phyloP scores from a whole-genome alignment of 1,284 basidiomycete genomes.

The Tilletia walkeri region DNA sequence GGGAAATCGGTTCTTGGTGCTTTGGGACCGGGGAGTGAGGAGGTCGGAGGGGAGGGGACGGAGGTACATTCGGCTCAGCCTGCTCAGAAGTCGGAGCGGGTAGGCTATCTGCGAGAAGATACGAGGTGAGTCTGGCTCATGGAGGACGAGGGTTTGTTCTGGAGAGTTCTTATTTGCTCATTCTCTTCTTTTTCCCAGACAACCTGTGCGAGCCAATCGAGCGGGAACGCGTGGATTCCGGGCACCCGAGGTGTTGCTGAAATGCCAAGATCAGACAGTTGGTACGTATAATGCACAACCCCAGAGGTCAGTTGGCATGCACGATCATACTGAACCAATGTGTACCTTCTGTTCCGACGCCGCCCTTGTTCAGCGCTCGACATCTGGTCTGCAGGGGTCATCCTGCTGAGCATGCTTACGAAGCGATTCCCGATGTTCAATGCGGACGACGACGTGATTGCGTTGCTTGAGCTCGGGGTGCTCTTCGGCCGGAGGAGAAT shows the following conservation, averaged over 20 bases:
- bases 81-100: conserved; percentile 32
- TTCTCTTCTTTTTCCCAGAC: conserved; percentile 52
- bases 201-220: conserved; percentile 87
- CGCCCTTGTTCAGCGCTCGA: conserved; percentile 71
- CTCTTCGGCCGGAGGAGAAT: conserved; percentile 81
- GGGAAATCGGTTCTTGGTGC: not conserved
- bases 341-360: not conserved
- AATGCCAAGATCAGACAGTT: conserved; percentile 89
- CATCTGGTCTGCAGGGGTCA: conserved; percentile 91
- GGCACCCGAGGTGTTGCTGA: conserved; percentile 92
- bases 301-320: too few relatives aligned
- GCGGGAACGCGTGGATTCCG: conserved; percentile 96
- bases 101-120: conserved; percentile 42
- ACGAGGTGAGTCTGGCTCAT: conserved; percentile 19
- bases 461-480: conserved; percentile 86
- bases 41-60: conserved; percentile 5
- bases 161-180: not conserved
- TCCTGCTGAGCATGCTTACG: conserved; percentile 85
- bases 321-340: not conserved
- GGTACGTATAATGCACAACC: conserved; percentile 63
- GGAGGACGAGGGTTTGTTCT: too few relatives aligned
- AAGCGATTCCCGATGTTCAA: conserved; percentile 93
- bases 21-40: too few relatives aligned
- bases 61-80: conserved; percentile 57
- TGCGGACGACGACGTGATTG: conserved; percentile 90